These are phyloP conservation scores for Pontederia crassipes DNA, from an alignment of 176 grass and related monocot species.

Conservation along the genomic window DNA sequence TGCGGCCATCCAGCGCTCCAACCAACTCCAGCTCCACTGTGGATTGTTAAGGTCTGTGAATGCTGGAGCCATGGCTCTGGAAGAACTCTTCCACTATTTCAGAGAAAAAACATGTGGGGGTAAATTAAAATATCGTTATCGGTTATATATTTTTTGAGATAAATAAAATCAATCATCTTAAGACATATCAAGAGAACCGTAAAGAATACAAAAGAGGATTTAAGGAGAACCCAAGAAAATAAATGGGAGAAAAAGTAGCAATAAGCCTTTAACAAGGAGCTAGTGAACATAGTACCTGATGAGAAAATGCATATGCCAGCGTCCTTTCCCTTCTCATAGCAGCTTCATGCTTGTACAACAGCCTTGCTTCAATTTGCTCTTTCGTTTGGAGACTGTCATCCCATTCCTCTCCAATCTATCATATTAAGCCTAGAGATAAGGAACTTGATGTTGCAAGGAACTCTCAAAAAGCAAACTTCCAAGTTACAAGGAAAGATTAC, in stretches of 20 bases:
- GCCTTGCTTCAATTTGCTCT: slow-evolving; percentile 47
- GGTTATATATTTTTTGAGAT: background rate
- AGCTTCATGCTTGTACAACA: slow-evolving; percentile 53
- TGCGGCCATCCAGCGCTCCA: slow-evolving; percentile 62
- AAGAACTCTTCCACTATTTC: slow-evolving; percentile 60
- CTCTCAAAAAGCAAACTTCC: no score
- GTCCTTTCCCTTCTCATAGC: slow-evolving; percentile 52
- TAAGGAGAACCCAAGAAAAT: slow-evolving; percentile 5
- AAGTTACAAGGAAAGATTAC: background rate
- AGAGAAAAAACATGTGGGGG: background rate
- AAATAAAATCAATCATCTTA: background rate
- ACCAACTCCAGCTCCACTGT: slow-evolving; percentile 84
- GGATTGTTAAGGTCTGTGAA: slow-evolving; percentile 60
- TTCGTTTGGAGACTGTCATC: slow-evolving; percentile 59
- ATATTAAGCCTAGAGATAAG: background rate
- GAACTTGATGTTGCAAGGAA: background rate
- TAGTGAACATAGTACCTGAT: slow-evolving; percentile 35
- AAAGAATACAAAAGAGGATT: no score
- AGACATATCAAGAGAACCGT: background rate
- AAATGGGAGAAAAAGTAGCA: background rate
- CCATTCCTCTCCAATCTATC: slow-evolving; percentile 54
- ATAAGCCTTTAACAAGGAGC: background rate
- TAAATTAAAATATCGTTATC: background rate
- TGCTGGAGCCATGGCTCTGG: slow-evolving; percentile 29
- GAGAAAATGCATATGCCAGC: slow-evolving; percentile 66